Conservation (phyloP, 2,329 filamentous ascomycete genomes). For the Acrocalymma vagum region DNA sequence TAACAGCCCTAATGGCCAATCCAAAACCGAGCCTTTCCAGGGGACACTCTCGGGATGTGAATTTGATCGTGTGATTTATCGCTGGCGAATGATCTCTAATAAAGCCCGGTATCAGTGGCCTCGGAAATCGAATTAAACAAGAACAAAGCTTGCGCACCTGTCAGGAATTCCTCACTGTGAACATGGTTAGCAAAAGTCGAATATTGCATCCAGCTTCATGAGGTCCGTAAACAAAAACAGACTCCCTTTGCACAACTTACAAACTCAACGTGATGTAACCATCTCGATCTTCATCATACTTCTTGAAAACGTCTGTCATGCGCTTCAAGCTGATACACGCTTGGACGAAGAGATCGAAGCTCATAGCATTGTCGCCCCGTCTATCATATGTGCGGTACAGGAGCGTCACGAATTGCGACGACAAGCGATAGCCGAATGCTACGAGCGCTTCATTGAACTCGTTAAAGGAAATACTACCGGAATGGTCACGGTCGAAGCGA, state of each 20-base stretch:
- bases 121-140: constrained; percentile 62
- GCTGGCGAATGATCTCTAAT: constrained; percentile 55
- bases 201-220: too few species aligned
- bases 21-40: too few species aligned
- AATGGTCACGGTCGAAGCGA: constrained; percentile 88
- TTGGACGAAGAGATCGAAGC: constrained; percentile 96
- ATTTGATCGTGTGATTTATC: constrained; percentile 28
- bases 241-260: constrained; percentile 51
- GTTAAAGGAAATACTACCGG: constrained; percentile 82
- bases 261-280: constrained; percentile 74
- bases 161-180: constrained; percentile 60
- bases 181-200: constrained; percentile 15
- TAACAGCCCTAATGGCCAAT: too few species aligned
- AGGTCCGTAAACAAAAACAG: too few species aligned
- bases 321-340: constrained; percentile 95
- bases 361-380: constrained; percentile 56
- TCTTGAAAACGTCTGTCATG: constrained; percentile 99
- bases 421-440: constrained; percentile 91
- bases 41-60: not conserved
- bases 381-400: constrained; percentile 88
- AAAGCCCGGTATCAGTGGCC: constrained; percentile 60
- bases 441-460: constrained; percentile 93
- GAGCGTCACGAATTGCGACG: constrained; percentile 80
- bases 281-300: constrained; percentile 96
- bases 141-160: constrained; percentile 64